These are phyloP conservation scores for Acrocalymma vagum DNA, from an alignment of 2,329 filamentous ascomycete genomes.

Conservation along the genomic window DNA sequence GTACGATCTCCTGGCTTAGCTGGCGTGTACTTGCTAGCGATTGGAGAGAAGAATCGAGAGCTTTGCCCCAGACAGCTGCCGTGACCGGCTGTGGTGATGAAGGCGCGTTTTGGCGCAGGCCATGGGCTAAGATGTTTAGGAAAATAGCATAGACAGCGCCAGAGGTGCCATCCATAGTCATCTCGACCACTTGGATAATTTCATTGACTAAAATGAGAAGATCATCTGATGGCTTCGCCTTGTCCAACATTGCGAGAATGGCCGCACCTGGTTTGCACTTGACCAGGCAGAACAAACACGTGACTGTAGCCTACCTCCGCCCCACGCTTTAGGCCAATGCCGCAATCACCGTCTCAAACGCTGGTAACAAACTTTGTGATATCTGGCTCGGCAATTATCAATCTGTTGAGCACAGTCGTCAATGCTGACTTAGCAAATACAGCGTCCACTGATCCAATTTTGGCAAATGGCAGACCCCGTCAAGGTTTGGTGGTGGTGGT, in stretches of 20 bases:
- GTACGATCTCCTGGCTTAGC: constrained; percentile 90
- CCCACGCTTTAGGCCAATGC: constrained; percentile 83
- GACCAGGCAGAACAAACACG: constrained; percentile 37
- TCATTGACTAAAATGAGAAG: constrained; percentile 66
- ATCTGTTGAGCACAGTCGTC: constrained; percentile 63
- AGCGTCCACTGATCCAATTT: constrained; percentile 57
- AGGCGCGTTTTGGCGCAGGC: constrained; percentile 64
- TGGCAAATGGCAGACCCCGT: no score
- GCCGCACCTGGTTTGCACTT: constrained; percentile 41
- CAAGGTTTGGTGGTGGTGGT: no score
- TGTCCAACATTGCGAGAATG: constrained; percentile 53
- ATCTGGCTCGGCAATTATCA: constrained; percentile 71
- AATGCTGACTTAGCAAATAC: constrained; percentile 61
- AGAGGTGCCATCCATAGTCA: constrained; percentile 77
- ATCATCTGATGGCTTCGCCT: constrained; percentile 61
- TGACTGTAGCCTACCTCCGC: constrained; percentile 67
- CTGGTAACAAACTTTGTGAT: constrained; percentile 78
- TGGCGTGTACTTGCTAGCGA: constrained; percentile 81
- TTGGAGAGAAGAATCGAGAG: constrained; percentile 72
- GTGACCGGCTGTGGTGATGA: constrained; percentile 56
- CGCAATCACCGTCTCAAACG: constrained; percentile 91
- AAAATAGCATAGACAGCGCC: constrained; percentile 89
- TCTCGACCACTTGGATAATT: constrained; percentile 71
- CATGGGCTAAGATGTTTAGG: constrained; percentile 82
- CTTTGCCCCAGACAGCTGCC: constrained; percentile 67